These are phyloP conservation scores for Pythium coloratum DNA, from an alignment of 352 stramenopile species.

Conservation along the genomic window DNA sequence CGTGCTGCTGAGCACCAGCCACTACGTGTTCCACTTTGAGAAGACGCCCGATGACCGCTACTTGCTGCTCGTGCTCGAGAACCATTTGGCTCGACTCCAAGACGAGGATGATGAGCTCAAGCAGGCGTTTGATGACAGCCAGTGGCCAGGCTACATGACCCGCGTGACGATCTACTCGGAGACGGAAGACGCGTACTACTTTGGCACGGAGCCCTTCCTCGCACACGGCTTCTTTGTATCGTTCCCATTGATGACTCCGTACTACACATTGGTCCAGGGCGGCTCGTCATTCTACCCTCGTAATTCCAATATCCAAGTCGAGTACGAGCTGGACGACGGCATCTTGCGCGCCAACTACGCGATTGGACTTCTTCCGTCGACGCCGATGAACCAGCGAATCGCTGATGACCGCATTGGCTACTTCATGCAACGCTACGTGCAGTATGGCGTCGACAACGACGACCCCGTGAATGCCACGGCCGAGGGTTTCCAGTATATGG, in stretches of 20 bases:
- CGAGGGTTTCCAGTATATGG: slow-evolving; percentile 51
- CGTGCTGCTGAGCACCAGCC: slow-evolving; percentile 54
- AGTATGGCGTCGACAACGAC: slow-evolving; percentile 49
- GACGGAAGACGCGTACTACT: slow-evolving; percentile 52
- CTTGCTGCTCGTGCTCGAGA: slow-evolving; percentile 60
- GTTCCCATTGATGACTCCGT: slow-evolving; percentile 37
- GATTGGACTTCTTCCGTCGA: slow-evolving; percentile 67
- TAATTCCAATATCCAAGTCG: slow-evolving; percentile 71
- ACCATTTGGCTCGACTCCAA: slow-evolving; percentile 42
- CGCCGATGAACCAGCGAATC: slow-evolving; percentile 51
- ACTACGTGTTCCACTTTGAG: slow-evolving; percentile 78
- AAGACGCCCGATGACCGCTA: slow-evolving; percentile 32
- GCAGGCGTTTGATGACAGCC: slow-evolving; percentile 55
- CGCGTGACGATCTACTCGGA: slow-evolving; percentile 63
- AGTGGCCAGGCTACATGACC: slow-evolving; percentile 62
- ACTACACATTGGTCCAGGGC: slow-evolving; percentile 32
- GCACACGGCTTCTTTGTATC: slow-evolving; percentile 80
- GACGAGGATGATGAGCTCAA: slow-evolving; percentile 47
- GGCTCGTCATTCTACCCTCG: slow-evolving; percentile 48
- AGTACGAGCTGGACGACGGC: slow-evolving; percentile 68
- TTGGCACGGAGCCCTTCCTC: slow-evolving; percentile 54
- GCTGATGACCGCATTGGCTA: slow-evolving; percentile 82
- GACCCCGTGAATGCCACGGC: slow-evolving; percentile 27
- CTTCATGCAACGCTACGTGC: slow-evolving; percentile 65
- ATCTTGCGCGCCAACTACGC: slow-evolving; percentile 65